Conservation (phyloP, 345 rosid genomes). For the Kernera saxatilis region DNA sequence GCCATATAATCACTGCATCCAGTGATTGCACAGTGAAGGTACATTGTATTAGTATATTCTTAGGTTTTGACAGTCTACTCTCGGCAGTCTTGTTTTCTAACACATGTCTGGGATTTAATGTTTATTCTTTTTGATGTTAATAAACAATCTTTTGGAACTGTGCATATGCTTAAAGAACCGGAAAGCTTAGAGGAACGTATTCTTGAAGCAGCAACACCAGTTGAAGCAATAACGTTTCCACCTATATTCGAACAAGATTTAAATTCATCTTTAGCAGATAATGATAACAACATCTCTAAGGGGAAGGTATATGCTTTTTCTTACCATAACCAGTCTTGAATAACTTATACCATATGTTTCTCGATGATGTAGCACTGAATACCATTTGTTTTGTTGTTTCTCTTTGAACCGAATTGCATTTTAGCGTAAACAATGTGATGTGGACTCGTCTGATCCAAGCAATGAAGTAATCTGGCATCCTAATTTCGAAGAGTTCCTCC, state of each 20-base stretch:
- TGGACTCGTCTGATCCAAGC: constrained; percentile 35
- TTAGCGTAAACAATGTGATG: constrained; percentile 54
- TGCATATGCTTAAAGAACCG: constrained; percentile 42
- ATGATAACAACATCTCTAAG: constrained; percentile 32
- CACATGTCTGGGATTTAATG: too few species aligned
- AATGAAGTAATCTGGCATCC: constrained; percentile 69
- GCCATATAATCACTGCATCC: constrained; percentile 84
- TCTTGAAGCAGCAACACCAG: constrained; percentile 60
- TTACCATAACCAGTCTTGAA: not conserved
- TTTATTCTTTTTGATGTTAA: not conserved
- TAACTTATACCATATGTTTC: not conserved
- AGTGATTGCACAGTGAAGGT: constrained; percentile 71
- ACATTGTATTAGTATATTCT: not conserved
- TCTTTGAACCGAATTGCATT: constrained; percentile 13
- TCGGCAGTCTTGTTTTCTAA: too few species aligned
- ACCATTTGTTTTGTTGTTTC: not conserved
- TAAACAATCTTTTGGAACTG: not conserved
- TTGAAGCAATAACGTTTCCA: constrained; percentile 64
- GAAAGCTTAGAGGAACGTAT: constrained; percentile 62
- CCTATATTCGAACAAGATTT: constrained; percentile 28
- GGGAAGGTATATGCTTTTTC: constrained; percentile 57
- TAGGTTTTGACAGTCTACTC: not conserved
- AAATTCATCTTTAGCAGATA: constrained; percentile 31
- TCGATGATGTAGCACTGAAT: constrained; percentile 20
- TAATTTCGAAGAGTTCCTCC: constrained; percentile 74